Conservation (phyloP, 169 alveolate species). For the Plasmodium vivax region DNA sequence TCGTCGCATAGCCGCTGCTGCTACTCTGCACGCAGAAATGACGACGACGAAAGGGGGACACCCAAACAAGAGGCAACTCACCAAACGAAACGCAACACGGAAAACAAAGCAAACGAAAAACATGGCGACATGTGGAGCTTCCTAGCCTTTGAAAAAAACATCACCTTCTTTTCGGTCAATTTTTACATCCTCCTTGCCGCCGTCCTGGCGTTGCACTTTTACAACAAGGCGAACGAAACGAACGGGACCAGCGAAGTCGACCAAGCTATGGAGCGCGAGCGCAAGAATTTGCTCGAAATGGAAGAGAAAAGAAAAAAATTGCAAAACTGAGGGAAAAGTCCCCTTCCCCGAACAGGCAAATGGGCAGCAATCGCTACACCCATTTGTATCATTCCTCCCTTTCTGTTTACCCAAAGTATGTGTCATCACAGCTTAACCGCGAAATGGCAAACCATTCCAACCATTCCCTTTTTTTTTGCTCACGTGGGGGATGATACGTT, state of each 20-base stretch:
- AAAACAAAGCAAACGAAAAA: not conserved
- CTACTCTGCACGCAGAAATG: constrained; percentile 23
- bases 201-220: constrained; percentile 54
- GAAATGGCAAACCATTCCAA: not conserved
- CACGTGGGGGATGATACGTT: not conserved
- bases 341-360: not conserved
- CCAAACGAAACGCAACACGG: not conserved
- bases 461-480: no score
- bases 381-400: not conserved
- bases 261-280: constrained; percentile 43
- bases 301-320: constrained; percentile 42
- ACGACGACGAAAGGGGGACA: constrained; percentile 8
- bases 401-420: not conserved
- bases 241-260: not conserved
- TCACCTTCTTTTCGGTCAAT: constrained; percentile 53
- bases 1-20: not conserved
- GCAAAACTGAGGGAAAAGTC: not conserved
- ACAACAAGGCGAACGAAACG: constrained; percentile 32
- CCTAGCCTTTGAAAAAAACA: constrained; percentile 55
- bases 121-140: constrained; percentile 10
- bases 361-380: not conserved
- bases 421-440: not conserved
- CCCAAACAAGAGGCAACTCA: not conserved
- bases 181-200: constrained; percentile 53
- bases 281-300: constrained; percentile 27